Evolutionary conservation across 2,329 filamentous ascomycete species (phyloP).

Genomic region (Nemania diffusa): DNA sequence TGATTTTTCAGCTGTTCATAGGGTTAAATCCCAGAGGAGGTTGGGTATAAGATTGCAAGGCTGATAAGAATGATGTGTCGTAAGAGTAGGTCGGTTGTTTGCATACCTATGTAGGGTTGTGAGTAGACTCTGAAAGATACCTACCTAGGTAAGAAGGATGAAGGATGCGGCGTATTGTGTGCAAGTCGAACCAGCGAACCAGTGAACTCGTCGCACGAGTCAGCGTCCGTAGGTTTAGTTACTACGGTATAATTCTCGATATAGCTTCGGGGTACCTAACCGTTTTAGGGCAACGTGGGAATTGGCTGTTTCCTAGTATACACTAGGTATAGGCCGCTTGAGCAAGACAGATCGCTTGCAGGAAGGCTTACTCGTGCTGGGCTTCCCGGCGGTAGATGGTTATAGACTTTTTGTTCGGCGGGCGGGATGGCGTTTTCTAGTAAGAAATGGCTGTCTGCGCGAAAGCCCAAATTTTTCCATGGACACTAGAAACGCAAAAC

Average conservation of each 20-base stretch:
- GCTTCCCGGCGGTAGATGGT: constrained; percentile 1
- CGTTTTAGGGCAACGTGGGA: constrained; percentile 3
- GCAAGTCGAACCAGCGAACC: not conserved
- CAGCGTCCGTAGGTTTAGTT: not conserved
- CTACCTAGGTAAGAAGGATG: constrained; percentile 3
- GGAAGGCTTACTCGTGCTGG: not conserved
- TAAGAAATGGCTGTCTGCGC: not conserved
- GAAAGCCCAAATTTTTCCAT: not conserved
- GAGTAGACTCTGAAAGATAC: not conserved
- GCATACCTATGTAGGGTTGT: not conserved
- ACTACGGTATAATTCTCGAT: not conserved
- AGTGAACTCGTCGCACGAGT: not conserved
- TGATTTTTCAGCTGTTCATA: not conserved
- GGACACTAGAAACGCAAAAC: not conserved
- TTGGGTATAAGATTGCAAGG: not conserved
- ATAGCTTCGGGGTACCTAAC: constrained; percentile 25
- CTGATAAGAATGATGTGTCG: not conserved
- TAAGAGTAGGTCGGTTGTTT: not conserved
- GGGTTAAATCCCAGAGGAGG: not conserved
- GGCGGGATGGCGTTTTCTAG: not conserved
- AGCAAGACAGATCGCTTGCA: constrained; percentile 3
- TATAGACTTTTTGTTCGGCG: not conserved
- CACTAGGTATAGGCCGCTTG: not conserved
- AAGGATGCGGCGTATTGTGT: not conserved
- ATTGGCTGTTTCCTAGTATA: not conserved